A percentile compares a stretch with the other conserved stretches of the same genome.
Evolutionary conservation across 2,329 filamentous ascomycete species (phyloP).

Genomic region (Fusarium nematophilum): DNA sequence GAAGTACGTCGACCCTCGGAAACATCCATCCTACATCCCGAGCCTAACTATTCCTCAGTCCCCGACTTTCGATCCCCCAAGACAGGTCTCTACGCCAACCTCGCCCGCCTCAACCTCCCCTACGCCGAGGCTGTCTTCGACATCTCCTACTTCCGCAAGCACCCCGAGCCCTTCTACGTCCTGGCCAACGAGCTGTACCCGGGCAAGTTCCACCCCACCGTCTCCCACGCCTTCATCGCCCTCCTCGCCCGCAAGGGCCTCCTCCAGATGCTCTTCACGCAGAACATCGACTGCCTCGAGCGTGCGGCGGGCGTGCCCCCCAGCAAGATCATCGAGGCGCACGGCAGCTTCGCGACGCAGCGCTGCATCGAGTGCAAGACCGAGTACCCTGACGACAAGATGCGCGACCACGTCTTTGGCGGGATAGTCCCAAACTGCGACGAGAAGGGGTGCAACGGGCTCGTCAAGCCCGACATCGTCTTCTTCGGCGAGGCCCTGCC

Average conservation of each 20-base stretch:
- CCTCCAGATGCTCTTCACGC: conserved; percentile 89
- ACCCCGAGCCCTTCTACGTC: conserved; percentile 91
- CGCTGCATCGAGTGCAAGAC: conserved; percentile 89
- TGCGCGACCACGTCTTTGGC: conserved; percentile 75
- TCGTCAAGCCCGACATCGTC: conserved; percentile 94
- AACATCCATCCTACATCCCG: too few relatives aligned
- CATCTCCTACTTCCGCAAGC: conserved; percentile 85
- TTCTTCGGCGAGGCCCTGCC: conserved; percentile 85
- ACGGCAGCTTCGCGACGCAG: conserved; percentile 93
- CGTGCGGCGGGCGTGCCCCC: conserved; percentile 84
- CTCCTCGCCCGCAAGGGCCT: conserved; percentile 83
- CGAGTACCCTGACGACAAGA: conserved; percentile 77
- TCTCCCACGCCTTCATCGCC: conserved; percentile 89
- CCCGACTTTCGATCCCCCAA: conserved; percentile 95
- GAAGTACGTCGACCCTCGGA: conserved; percentile 56
- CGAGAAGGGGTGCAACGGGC: conserved; percentile 71
- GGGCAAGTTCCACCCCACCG: conserved; percentile 86
- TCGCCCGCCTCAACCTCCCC: conserved; percentile 85
- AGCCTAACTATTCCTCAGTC: conserved; percentile 61
- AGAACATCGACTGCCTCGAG: conserved; percentile 98
- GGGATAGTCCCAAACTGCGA: conserved; percentile 78
- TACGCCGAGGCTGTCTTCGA: conserved; percentile 95
- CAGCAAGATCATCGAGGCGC: conserved; percentile 89
- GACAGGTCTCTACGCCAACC: conserved; percentile 93
- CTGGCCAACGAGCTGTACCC: conserved; percentile 94